phyloP scores from a whole-genome alignment of 2,329 filamentous ascomycete species.

The Aspergillus tubingensis region DNA sequence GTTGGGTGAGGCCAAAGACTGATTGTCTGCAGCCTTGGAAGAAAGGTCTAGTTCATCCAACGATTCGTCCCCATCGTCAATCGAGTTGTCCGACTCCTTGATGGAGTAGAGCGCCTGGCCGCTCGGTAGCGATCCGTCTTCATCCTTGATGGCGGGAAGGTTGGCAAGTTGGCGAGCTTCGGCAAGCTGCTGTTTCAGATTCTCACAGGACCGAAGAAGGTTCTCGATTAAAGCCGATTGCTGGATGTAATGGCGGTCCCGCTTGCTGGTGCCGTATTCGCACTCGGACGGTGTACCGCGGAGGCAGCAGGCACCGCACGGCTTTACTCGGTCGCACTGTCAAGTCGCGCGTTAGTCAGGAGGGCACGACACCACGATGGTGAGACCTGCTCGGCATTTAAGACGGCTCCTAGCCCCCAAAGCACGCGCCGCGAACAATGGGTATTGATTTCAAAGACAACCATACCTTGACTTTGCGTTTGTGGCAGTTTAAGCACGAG shows the following conservation, averaged over 20 bases:
- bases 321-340: slow-evolving; percentile 35
- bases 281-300: slow-evolving; percentile 34
- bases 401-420: not conserved
- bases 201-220: slow-evolving; percentile 25
- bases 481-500: slow-evolving; percentile 34
- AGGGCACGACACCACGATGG: not conserved
- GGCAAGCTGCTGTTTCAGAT: slow-evolving; percentile 23
- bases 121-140: slow-evolving; percentile 6
- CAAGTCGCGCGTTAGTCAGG: not conserved
- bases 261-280: slow-evolving; percentile 33
- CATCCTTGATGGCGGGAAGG: slow-evolving; percentile 19
- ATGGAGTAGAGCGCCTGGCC: not conserved
- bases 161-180: slow-evolving; percentile 22
- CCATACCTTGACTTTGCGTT: slow-evolving; percentile 37
- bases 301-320: slow-evolving; percentile 33
- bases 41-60: not conserved
- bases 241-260: slow-evolving; percentile 33
- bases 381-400: not conserved
- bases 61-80: slow-evolving; percentile 4
- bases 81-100: not conserved
- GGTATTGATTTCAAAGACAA: not conserved
- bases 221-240: slow-evolving; percentile 32
- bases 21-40: not conserved
- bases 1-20: not conserved
- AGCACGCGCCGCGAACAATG: not conserved